phyloP scores from a whole-genome alignment of 495 filamentous ascomycete species.

The Annulohypoxylon moriforme region DNA sequence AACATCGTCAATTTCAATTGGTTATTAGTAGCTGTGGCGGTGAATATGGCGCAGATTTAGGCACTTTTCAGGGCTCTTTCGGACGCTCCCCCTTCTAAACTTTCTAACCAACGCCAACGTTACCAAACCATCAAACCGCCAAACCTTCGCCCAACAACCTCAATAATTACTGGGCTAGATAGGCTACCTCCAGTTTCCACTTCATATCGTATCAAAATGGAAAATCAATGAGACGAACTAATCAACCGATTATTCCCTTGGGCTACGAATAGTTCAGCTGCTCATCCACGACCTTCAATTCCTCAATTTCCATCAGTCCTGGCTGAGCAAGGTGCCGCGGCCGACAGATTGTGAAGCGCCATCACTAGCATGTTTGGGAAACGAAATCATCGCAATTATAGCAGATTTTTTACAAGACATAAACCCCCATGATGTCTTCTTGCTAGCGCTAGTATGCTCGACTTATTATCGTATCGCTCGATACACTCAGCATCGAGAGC shows the following conservation, averaged over 20 bases:
- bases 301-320: background rate
- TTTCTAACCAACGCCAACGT: background rate
- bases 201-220: background rate
- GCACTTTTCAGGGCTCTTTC: background rate
- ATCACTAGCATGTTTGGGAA: background rate
- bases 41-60: background rate
- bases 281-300: background rate
- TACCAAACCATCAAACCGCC: background rate
- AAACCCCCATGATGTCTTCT: background rate
- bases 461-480: constrained; percentile 6
- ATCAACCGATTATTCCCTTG: too few species aligned
- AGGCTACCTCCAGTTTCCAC: background rate
- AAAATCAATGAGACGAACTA: too few species aligned
- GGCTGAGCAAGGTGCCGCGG: background rate
- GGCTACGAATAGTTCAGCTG: background rate
- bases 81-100: too few species aligned
- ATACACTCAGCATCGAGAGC: constrained; percentile 8
- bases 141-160: too few species aligned
- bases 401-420: constrained; percentile 8
- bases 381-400: constrained; percentile 14
- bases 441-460: constrained; percentile 15
- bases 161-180: background rate
- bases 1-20: background rate
- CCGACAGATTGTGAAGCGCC: background rate
- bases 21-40: background rate